phyloP scores from a whole-genome alignment of 73 alveolate genomes.

The Paramecium sonneborni region DNA sequence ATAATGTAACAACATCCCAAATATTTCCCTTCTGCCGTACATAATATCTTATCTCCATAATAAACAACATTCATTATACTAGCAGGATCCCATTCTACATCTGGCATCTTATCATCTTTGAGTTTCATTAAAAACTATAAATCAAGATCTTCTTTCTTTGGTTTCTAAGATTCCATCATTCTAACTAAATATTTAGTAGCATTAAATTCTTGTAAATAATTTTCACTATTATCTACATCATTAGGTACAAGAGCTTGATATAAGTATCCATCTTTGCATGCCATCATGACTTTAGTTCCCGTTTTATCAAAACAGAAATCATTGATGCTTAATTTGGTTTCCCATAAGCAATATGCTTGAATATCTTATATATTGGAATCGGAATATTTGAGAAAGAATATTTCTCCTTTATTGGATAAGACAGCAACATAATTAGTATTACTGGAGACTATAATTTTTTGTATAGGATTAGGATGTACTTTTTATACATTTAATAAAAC shows the following conservation, averaged over 20 bases:
- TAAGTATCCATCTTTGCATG: conserved; percentile 78
- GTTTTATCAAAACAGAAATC: conserved; percentile 75
- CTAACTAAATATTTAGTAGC: conserved; percentile 66
- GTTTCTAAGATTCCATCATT: conserved; percentile 92
- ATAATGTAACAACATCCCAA: conserved; percentile 79
- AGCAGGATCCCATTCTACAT: conserved; percentile 93
- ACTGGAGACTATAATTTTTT: conserved; percentile 73
- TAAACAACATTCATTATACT: conserved; percentile 71
- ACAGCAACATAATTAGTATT: conserved; percentile 75
- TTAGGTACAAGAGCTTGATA: conserved; percentile 65
- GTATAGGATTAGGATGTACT: conserved; percentile 80
- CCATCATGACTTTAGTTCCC: conserved; percentile 71
- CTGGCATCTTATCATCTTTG: conserved; percentile 84
- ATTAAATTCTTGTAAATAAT: conserved; percentile 70
- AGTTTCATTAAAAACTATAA: conserved; percentile 76
- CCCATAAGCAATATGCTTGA: conserved; percentile 77
- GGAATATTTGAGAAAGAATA: conserved; percentile 78
- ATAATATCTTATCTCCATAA: conserved; percentile 70
- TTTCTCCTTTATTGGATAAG: conserved; percentile 73
- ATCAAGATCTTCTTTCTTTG: conserved; percentile 81
- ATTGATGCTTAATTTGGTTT: conserved; percentile 68
- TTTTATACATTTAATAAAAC: conserved; percentile 75
- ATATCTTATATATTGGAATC: conserved; percentile 67
- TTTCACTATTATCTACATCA: conserved; percentile 76
- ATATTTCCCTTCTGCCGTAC: conserved; percentile 79